Evolutionary conservation across 345 rosid genomes (phyloP), one percentile per base, ranked within the genome.

Genomic region (Litchi chinensis): DNA sequence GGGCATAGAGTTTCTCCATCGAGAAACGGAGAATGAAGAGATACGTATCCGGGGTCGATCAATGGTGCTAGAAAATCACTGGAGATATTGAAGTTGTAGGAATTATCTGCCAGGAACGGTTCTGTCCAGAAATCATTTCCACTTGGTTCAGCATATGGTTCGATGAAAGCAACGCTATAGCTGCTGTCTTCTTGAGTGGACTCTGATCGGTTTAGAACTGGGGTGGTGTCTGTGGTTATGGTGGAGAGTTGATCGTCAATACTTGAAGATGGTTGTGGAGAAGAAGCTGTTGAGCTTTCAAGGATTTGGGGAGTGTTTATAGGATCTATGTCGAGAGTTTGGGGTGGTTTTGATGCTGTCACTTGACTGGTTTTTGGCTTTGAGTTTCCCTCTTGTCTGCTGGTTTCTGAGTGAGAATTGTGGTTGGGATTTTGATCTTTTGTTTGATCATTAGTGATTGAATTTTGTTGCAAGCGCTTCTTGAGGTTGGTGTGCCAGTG

Each of bases 401-500:
- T 63, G 63, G n/a, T 60, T 62, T 75, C 68, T 18, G 13, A 32
- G 46, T 32, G 62, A n/a, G 52, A 0, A 13, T 22, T 73, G 10
- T 67, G 74, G 43, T 70, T 12, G 9, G 60, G 24, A 5, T 69
- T 59, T 40, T 60, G 28, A 54, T 63, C 10, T 70, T 57, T 44
- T 37, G 22, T 4, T 52, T 28, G 5, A 6, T 46, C 39, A 16
- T 37, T 13, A 52, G 18, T 22, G 40, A 9, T 22, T 22, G 76
- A 46, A 3, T 68, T 79, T 10, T 70, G 74, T 8, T 73, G 70
- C 39, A 63, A 12, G 16, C 84, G 86, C 73, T 87, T 90, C 84
- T 85, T 90, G 64, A 90, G 85, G 65, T 75, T 74, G 57, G 93
- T 83, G 81, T 90, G 93, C 93, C 93, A 90, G 67, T 88, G 82